These are phyloP conservation scores for Priceomyces fermenticarens DNA, from an alignment of 805 yeast species.

Conservation along the genomic window DNA sequence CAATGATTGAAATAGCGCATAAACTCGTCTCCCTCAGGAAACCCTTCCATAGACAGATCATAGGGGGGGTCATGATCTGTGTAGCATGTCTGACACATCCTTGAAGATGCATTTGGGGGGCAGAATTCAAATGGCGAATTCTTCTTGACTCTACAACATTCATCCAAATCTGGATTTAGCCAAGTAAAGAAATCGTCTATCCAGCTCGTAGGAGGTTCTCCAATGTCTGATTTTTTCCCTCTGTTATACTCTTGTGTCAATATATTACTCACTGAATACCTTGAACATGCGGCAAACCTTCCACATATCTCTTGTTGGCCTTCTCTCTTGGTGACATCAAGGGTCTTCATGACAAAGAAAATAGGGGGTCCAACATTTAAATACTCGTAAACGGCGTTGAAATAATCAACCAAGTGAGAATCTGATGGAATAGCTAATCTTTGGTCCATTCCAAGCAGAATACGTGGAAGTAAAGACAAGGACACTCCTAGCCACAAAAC, in stretches of 20 bases:
- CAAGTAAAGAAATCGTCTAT: slow-evolving; percentile 85
- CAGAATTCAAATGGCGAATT: slow-evolving; percentile 44
- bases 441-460: slow-evolving; percentile 84
- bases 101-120: slow-evolving; percentile 59
- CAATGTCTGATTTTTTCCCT: slow-evolving; percentile 58
- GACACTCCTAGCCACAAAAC: slow-evolving; percentile 65
- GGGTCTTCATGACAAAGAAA: slow-evolving; percentile 72
- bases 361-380: slow-evolving; percentile 90
- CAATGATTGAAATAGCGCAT: slow-evolving; percentile 72
- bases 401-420: slow-evolving; percentile 80
- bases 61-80: slow-evolving; percentile 58
- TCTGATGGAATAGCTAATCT: slow-evolving; percentile 80
- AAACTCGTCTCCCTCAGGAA: slow-evolving; percentile 73
- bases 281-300: slow-evolving; percentile 78
- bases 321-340: slow-evolving; percentile 57
- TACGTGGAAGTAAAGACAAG: slow-evolving; percentile 61
- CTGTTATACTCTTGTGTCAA: slow-evolving; percentile 82
- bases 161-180: slow-evolving; percentile 81
- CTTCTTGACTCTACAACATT: slow-evolving; percentile 77
- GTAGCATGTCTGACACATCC: slow-evolving; percentile 74
- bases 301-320: slow-evolving; percentile 83
- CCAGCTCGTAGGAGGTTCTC: slow-evolving; percentile 89
- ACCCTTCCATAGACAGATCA: slow-evolving; percentile 72
- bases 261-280: slow-evolving; percentile 73
- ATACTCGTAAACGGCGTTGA: slow-evolving; percentile 67